Base-by-base conservation (phyloP, 768 basidiomycete species). In the Exidia glandulosa region DNA sequence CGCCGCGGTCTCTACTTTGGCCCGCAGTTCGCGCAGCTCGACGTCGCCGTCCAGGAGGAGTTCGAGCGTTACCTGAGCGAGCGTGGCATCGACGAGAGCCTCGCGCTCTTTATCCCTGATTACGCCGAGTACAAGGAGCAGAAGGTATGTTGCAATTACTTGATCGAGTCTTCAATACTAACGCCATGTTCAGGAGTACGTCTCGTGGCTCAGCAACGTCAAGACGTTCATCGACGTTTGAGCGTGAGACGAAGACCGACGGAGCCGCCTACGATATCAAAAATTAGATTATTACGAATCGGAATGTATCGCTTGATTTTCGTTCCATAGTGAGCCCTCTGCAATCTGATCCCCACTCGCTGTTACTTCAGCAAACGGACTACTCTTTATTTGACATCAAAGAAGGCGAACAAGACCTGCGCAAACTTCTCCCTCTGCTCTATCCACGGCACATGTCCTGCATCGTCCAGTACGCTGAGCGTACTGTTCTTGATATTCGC, bases 71-170 rank as follows among this genome's bases (percentile, higher is more conserved):
- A 80, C 81, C 74, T 99, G 60, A 80, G 84, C 64, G 94, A 97
- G 76, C 86, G 95, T 58, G 94, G 93, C 7, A 80, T 99, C 66
- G 84, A 91, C 70, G 87, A 90, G 67, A 74, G 69, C 36, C 76
- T 94, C 48, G 95, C 94, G 0, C 70, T 83, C 65, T 94, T 96
- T 77, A 83, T 98, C 61, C 88, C 89, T 19, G 88, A 94, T 63
- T 92, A 91, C 68, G 85, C 87, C 14, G 86, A 90, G 68, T 76
- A 77, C 76, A 97, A 96, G 79, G 94, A 98, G 69, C 94, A 98
- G 77, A 85, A 86, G 82, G 93, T 93, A 33, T 34, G 81, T 72
- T 12, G 61, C 58, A 6, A 36, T 59, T 57, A 27, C 32, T 36
- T 55, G 19, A 50, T 57, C 36, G 62, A 48, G 30, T 57, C 61